Evolutionary conservation across 1,284 basidiomycete genomes (phyloP), one percentile per base, ranked within the genome.

Genomic region (Caloboletus firmus): DNA sequence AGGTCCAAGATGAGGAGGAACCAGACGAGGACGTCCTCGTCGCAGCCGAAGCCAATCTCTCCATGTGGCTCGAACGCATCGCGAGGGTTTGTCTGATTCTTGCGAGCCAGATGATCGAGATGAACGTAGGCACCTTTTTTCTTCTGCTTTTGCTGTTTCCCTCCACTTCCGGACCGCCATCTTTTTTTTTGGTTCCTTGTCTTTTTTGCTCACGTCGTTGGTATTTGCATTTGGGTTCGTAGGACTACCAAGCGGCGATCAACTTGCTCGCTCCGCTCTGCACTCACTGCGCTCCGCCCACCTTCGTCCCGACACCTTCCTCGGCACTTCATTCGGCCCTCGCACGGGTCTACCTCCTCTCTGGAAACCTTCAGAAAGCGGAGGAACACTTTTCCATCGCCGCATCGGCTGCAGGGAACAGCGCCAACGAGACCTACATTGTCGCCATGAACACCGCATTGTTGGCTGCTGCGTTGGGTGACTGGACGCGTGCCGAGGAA

Each of bases 41-140:
- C 5, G 53, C 58, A 7, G 79, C 82, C 52, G 61, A 70, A 35
- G 71, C 72, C 3, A 73, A 76, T n/a, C 68, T 76, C 11, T 78
- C 76, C 45, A 88, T 90, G 87, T 93, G 90, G 90, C 83, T 82
- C 57, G 89, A 91, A 69, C 79, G 90, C 46, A 84, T 83, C 1
- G 80, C 85, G 30, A 74, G 88, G 48, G 72, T 91, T 13, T 82
- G 77, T 52, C 67, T 90, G 54, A 89, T 91, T 57, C 78, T 90
- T 44, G 86, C 86, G 8, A 85, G 83, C 28, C 85, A 91, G 69
- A 69, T 92, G 62, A 74, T 87, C 48, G 90, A 91, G 66, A 84
- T 89, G 83, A 85, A 85, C 73, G 85, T 84, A 50, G 26, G 71
- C 15, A 34, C 6, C 37, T 34, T 24, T 20, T 13, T 34, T 10